Evolutionary conservation across 1,284 basidiomycete genomes (phyloP), one percentile per base, ranked within the genome.

Genomic region (Amylostereum areolatum): DNA sequence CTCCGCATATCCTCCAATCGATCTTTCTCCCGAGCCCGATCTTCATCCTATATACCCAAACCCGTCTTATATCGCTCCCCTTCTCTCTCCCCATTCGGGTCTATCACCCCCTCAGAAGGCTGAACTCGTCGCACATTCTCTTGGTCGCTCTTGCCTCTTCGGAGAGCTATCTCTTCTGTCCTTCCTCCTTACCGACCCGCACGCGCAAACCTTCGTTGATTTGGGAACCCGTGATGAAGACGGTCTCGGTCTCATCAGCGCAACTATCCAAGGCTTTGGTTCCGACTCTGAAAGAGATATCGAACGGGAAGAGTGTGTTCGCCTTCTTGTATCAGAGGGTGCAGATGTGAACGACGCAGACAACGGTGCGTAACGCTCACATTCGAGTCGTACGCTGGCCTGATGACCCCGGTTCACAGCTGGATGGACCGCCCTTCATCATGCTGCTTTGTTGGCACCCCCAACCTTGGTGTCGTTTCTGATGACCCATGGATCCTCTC

Each of bases 381-480:
- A 5, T 11, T 8, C 32, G 5, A 4, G 1, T 34, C 36, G 8
- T 34, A 12, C 43, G 43, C 43, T 29, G n/a, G 18, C 18, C 47
- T 42, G 37, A 41, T 43, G 29, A 24, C 28, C 8, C 33, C 33
- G 8, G 8, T 50, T 27, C 29, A 8, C 60, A 92, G 91, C 80
- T 51, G 94, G 95, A 37, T 98, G 95, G 95, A 94, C 92, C 3
- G 85, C 95, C 1, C 73, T 99, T n/a, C 96, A 97, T 64, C 89
- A 96, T 71, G 93, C 95, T 8, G 89, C 88, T 11, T 70, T 97
- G 49, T 73, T 92, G 43, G 86, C 92, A 10, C 92, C 96, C 33
- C 88, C 95, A 5, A 94, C 94, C 1, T 74, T 98, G 12, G 83
- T 97, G 33, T 92, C 93, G 0, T 89, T 92, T 72, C 75, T 99